Base-by-base conservation (phyloP, 2,329 filamentous ascomycete genomes). In the Lecanoromycetidae sp. region DNA sequence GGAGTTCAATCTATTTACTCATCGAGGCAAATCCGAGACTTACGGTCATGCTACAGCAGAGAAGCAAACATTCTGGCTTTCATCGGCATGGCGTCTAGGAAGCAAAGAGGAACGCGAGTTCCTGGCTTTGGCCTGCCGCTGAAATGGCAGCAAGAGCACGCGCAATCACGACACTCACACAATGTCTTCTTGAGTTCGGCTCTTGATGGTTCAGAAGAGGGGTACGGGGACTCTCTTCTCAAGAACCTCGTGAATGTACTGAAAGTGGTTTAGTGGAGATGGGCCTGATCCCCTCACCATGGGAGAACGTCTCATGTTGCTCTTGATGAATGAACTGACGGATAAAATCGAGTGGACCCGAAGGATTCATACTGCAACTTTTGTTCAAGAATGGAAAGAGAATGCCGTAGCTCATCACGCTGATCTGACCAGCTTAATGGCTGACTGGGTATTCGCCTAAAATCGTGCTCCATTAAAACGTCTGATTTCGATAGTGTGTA, bases 321-420 rank as follows among this genome's bases (percentile, higher is more conserved):
- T 49, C 3, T 48, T 65, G 32, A 65, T 69, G 55, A 63, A 68
- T 26, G 48, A 58, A 1, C 50, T 70, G 2, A 68, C 66, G 1
- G 66, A 70, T 48, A 61, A 62, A 36, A 52, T 54, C 1, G 55
- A 63, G 5, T 70, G 67, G 66, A 54, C 62, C 41, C 55, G 55
- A 20, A 67, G 66, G 51, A 60, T 68, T 7, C 55, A 60, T 12
- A 40, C 49, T 0, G 53, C 57, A 26, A 53, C 58, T 4, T 55
- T 58, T 3, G 51, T 68, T 64, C 64, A 59, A 59, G 25, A 53
- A 54, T 3, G 57, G 57, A 26, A 45, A 49, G 25, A 54, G 57
- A 5, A n/a, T n/a, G n/a, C n/a, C n/a, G 25, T 57, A 44, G 34
- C 50, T 2, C 51, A 46, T 3, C 54, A 44, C 13, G 46, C 26